Conservation (phyloP, 129 eudicot genomes). For the Flaveria sonorensis region DNA sequence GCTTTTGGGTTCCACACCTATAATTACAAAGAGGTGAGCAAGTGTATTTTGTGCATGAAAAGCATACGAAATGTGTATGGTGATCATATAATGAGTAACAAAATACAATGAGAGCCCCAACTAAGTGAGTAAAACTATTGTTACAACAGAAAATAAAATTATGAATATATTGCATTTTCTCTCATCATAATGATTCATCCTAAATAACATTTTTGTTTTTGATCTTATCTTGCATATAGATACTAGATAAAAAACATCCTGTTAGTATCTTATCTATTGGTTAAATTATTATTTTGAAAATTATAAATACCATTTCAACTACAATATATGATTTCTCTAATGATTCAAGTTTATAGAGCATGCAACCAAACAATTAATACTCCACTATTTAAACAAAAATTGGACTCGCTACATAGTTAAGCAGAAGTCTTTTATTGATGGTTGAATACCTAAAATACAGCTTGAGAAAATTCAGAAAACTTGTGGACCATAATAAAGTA, state of each 20-base stretch:
- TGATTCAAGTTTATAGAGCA: neutral
- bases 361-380: neutral
- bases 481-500: neutral
- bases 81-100: neutral
- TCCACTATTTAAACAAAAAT: neutral
- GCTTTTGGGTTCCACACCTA: constrained; percentile 76
- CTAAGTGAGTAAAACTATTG: neutral
- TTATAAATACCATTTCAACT: neutral
- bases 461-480: neutral
- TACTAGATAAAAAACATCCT: neutral
- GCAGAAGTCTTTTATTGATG: neutral
- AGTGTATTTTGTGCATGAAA: neutral
- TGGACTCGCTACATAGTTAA: neutral
- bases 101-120: neutral
- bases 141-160: neutral
- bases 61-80: neutral
- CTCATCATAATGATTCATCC: neutral
- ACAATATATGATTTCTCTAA: neutral
- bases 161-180: neutral
- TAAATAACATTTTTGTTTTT: neutral
- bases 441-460: neutral
- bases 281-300: neutral
- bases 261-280: neutral
- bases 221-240: neutral
- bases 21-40: constrained; percentile 1